Conservation (phyloP, 73 alveolate genomes). For the Symbiodinium pilosum region DNA sequence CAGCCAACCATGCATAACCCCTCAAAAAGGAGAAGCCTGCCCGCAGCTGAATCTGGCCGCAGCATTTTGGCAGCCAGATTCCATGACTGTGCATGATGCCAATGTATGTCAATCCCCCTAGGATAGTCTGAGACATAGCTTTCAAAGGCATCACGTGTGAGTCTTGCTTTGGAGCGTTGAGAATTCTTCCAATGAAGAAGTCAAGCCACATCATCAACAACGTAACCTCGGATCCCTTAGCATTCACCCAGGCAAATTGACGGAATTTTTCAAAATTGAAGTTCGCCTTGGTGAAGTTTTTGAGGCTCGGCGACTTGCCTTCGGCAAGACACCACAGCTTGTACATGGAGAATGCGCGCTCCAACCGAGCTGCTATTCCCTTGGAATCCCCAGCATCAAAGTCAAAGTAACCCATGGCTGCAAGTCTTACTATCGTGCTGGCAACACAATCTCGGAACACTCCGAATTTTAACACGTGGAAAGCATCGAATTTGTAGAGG, state of each 20-base stretch:
- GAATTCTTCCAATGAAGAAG: not conserved
- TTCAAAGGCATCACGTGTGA: not conserved
- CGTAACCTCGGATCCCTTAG: not conserved
- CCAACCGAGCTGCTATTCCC: not conserved
- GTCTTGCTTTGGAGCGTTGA: not conserved
- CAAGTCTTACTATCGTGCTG: not conserved
- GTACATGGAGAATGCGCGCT: not conserved
- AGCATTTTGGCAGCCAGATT: not conserved
- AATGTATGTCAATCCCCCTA: not conserved
- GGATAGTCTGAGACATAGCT: not conserved
- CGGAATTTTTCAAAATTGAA: not conserved
- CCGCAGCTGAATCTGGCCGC: not conserved
- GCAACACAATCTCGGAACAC: not conserved
- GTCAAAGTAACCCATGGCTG: not conserved
- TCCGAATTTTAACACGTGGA: constrained; percentile 35
- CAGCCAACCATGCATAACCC: not conserved
- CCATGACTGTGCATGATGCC: not conserved
- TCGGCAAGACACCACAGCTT: not conserved
- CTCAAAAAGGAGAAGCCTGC: not conserved
- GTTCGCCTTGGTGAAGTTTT: not conserved
- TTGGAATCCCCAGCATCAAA: not conserved
- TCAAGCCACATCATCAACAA: not conserved
- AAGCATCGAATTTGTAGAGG: constrained; percentile 12
- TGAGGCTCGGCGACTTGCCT: not conserved
- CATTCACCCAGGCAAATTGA: not conserved